Evolutionary conservation across 2,329 filamentous ascomycete species (phyloP).

Genomic region (Calonectria fujianensis): DNA sequence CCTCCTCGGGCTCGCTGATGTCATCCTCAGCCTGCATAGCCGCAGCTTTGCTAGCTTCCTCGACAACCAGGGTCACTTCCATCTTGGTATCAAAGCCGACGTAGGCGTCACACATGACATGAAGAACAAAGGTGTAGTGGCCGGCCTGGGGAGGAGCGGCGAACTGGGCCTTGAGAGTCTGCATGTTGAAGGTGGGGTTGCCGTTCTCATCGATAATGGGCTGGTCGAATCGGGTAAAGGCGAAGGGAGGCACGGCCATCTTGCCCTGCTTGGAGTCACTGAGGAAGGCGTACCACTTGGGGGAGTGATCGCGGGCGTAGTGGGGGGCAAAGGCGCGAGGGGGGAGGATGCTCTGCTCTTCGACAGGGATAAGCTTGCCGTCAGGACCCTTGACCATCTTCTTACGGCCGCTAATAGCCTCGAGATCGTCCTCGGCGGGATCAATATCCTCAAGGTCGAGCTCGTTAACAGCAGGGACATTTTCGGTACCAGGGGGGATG

Average conservation of each 20-base stretch:
- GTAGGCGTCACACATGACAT: slow-evolving; percentile 95
- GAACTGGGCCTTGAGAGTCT: slow-evolving; percentile 98
- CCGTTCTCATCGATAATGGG: slow-evolving; percentile 87
- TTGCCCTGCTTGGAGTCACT: slow-evolving; percentile 95
- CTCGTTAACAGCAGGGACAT: slow-evolving; percentile 84
- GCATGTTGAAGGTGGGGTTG: slow-evolving; percentile 93
- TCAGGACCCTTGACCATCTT: slow-evolving; percentile 80
- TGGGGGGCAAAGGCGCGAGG: slow-evolving; percentile 94
- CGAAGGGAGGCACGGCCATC: slow-evolving; percentile 96
- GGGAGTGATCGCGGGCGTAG: slow-evolving; percentile 90
- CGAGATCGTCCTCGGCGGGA: slow-evolving; percentile 92
- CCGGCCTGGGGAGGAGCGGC: slow-evolving; percentile 94
- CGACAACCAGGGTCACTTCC: slow-evolving; percentile 91
- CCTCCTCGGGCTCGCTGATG: slow-evolving; percentile 98
- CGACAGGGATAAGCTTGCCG: slow-evolving; percentile 73
- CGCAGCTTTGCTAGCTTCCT: slow-evolving; percentile 90
- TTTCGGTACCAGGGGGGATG: slow-evolving; percentile 87
- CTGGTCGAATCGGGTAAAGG: slow-evolving; percentile 94
- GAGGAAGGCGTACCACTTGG: slow-evolving; percentile 95
- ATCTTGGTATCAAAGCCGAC: slow-evolving; percentile 94
- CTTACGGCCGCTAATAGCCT: slow-evolving; percentile 87
- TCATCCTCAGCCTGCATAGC: slow-evolving; percentile 91
- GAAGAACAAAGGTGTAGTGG: slow-evolving; percentile 95
- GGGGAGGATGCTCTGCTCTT: slow-evolving; percentile 81
- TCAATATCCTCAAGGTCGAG: slow-evolving; percentile 93